Conservation (phyloP, 2,329 filamentous ascomycete genomes). For the Colletotrichum cordylinicola region DNA sequence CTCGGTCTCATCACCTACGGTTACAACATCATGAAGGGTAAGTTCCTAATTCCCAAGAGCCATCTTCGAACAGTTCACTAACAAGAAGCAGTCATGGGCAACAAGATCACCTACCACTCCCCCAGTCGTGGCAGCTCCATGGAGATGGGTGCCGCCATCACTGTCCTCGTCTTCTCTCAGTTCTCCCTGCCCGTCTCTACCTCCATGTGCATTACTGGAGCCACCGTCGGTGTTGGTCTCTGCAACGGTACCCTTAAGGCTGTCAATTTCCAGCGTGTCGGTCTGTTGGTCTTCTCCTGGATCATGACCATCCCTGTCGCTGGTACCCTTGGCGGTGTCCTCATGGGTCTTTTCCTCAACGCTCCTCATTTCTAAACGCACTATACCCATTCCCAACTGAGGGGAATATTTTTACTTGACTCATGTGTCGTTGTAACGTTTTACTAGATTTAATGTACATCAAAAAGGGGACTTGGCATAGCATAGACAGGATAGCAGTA, state of each 20-base stretch:
- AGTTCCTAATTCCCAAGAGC: slow-evolving; percentile 25
- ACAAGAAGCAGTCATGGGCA: slow-evolving; percentile 71
- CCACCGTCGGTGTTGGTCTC: slow-evolving; percentile 78
- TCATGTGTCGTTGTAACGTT: background rate
- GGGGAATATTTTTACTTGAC: background rate
- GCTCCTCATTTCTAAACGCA: slow-evolving; percentile 32
- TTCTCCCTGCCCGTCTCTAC: slow-evolving; percentile 79
- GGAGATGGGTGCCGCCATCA: slow-evolving; percentile 82
- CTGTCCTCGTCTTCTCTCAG: slow-evolving; percentile 77
- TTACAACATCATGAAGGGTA: slow-evolving; percentile 85
- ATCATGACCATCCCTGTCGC: slow-evolving; percentile 55
- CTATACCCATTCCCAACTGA: background rate
- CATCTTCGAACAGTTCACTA: slow-evolving; percentile 11
- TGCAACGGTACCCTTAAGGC: slow-evolving; percentile 76
- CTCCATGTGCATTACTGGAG: slow-evolving; percentile 81
- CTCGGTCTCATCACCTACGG: slow-evolving; percentile 76
- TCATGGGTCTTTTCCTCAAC: slow-evolving; percentile 47
- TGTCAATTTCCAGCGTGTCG: slow-evolving; percentile 78
- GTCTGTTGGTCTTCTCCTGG: slow-evolving; percentile 71
- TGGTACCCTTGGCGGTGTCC: slow-evolving; percentile 43
- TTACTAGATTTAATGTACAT: slow-evolving; percentile 15
- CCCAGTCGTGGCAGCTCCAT: slow-evolving; percentile 68
- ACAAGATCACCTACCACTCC: slow-evolving; percentile 77
- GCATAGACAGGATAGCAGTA: background rate
- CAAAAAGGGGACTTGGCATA: background rate